phyloP scores from a whole-genome alignment of 305 asterid genomes.

The Petunia hybrid region DNA sequence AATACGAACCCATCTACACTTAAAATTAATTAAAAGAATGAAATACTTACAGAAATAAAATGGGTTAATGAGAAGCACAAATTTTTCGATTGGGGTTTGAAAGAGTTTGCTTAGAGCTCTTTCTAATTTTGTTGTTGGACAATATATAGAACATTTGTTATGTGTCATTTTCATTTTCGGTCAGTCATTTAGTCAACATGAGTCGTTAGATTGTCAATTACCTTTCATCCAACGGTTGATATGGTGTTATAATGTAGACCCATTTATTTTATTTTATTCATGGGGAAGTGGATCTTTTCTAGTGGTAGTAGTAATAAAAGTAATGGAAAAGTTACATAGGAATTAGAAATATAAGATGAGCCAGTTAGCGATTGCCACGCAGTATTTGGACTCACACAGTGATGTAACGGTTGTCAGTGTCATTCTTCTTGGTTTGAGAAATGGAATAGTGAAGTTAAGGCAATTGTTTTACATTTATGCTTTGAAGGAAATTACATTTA shows the following conservation, averaged over 20 bases:
- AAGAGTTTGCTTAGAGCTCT: neutral
- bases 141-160: neutral
- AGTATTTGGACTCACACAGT: neutral
- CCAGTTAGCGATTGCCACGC: conserved; percentile 6
- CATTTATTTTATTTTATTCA: neutral
- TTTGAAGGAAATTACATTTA: neutral
- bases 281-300: neutral
- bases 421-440: neutral
- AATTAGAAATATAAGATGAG: too few species aligned
- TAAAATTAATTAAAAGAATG: conserved; percentile 18
- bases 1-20: neutral
- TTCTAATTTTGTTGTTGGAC: neutral
- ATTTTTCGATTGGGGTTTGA: conserved; percentile 35
- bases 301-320: neutral
- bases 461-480: neutral
- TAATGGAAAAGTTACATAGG: neutral
- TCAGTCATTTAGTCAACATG: neutral
- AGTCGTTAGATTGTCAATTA: neutral
- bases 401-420: neutral
- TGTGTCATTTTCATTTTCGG: neutral
- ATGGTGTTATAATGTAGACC: neutral
- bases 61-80: conserved; percentile 17
- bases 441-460: conserved; percentile 4
- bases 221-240: neutral
- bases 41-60: conserved; percentile 35